Evolutionary conservation across 75 land plant genomes (phyloP).

Genomic region (Selaginella moellendorffii): DNA sequence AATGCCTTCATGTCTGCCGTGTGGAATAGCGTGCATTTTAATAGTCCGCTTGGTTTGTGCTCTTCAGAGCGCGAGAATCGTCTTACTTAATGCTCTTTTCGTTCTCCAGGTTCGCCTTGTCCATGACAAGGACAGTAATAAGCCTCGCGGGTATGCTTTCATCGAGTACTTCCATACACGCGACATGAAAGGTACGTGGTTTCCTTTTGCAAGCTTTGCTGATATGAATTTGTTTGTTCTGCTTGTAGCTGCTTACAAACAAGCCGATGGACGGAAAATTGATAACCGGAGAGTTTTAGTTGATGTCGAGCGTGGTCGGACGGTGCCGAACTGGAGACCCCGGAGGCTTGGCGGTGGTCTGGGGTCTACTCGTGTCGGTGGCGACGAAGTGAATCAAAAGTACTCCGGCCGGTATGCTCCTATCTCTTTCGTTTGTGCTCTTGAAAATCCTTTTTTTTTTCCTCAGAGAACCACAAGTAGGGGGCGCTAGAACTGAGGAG

Average conservation of each 20-base stretch:
- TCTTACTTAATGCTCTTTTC: conserved; percentile 1
- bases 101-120: conserved; percentile 60
- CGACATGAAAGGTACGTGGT: conserved; percentile 85
- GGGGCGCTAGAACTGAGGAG: conserved; percentile 48
- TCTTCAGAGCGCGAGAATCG: background rate
- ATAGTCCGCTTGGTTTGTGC: background rate
- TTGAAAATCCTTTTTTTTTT: background rate
- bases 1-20: conserved; percentile 82
- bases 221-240: no score
- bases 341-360: conserved; percentile 95
- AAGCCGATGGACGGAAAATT: conserved; percentile 92
- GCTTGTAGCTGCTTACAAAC: conserved; percentile 88
- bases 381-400: conserved; percentile 85
- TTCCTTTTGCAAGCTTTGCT: no score
- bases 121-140: conserved; percentile 51
- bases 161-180: conserved; percentile 85
- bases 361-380: conserved; percentile 89
- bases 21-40: conserved; percentile 19
- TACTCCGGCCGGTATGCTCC: conserved; percentile 58
- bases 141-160: conserved; percentile 93
- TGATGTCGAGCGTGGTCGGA: conserved; percentile 97
- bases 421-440: background rate
- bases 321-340: conserved; percentile 98
- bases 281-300: conserved; percentile 89
- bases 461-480: conserved; percentile 10